Evolutionary conservation across 2,329 filamentous ascomycete genomes (phyloP).

Genomic region (Paracamarosporium sp.): DNA sequence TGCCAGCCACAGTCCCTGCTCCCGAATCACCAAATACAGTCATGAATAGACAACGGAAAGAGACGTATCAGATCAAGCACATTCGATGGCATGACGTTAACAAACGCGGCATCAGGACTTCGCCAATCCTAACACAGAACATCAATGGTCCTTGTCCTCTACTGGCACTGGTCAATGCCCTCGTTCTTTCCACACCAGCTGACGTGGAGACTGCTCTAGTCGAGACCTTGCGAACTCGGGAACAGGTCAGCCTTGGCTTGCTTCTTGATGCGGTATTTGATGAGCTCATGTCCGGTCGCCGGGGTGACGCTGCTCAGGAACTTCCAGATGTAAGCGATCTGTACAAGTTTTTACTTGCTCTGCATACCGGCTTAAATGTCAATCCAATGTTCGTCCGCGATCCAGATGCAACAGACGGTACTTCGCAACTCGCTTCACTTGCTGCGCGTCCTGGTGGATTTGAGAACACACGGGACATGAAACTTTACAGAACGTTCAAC

Average conservation of each 20-base stretch:
- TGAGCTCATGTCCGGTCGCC: slow-evolving; percentile 81
- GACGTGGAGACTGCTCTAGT: slow-evolving; percentile 73
- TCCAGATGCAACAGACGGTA: slow-evolving; percentile 44
- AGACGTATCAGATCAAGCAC: slow-evolving; percentile 93
- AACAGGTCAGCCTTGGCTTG: slow-evolving; percentile 86
- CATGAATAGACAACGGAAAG: slow-evolving; percentile 60
- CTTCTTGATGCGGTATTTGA: slow-evolving; percentile 91
- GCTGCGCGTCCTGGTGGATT: slow-evolving; percentile 72
- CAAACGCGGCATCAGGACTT: slow-evolving; percentile 69
- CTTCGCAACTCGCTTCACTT: slow-evolving; percentile 49
- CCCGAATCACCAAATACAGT: slow-evolving; percentile 49
- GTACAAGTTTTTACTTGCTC: slow-evolving; percentile 82
- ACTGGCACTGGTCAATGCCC: slow-evolving; percentile 89
- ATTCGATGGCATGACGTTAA: slow-evolving; percentile 80
- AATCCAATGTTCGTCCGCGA: slow-evolving; percentile 84
- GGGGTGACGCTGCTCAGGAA: slow-evolving; percentile 67
- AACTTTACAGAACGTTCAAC: slow-evolving; percentile 87
- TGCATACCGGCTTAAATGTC: slow-evolving; percentile 98
- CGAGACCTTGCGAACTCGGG: slow-evolving; percentile 77
- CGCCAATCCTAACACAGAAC: slow-evolving; percentile 90
- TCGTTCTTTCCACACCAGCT: slow-evolving; percentile 81
- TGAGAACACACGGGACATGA: slow-evolving; percentile 85
- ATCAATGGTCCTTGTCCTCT: slow-evolving; percentile 93
- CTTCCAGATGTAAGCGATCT: slow-evolving; percentile 88
- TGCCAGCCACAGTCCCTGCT: slow-evolving; percentile 22